phyloP scores from a whole-genome alignment of 2,329 filamentous ascomycete genomes.

The Grosmannia huntii region DNA sequence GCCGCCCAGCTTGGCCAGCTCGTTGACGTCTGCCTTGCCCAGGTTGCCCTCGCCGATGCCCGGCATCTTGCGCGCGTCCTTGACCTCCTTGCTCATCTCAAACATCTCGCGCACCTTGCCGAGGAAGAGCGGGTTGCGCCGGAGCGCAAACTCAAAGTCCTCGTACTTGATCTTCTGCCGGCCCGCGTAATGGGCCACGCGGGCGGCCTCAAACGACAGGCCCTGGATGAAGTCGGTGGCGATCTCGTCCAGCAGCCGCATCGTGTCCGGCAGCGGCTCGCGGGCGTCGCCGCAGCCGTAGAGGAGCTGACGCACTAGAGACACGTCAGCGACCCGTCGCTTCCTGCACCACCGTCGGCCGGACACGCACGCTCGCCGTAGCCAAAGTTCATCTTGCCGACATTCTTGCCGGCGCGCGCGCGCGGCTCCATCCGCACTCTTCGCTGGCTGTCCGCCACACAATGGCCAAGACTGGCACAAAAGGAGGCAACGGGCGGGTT shows the following conservation, averaged over 20 bases:
- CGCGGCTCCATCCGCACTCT: slow-evolving; percentile 54
- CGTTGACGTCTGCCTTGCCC: slow-evolving; percentile 15
- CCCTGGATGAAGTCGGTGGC: slow-evolving; percentile 94
- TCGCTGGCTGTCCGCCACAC: not conserved
- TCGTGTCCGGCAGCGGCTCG: slow-evolving; percentile 68
- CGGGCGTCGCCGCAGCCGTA: slow-evolving; percentile 69
- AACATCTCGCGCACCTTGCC: slow-evolving; percentile 84
- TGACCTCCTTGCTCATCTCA: slow-evolving; percentile 77
- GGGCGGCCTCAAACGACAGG: slow-evolving; percentile 78
- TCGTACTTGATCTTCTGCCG: slow-evolving; percentile 97
- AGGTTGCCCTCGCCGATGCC: slow-evolving; percentile 46
- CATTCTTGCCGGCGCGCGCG: slow-evolving; percentile 65
- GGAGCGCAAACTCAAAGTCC: slow-evolving; percentile 90
- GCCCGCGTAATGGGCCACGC: slow-evolving; percentile 71
- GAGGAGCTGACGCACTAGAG: slow-evolving; percentile 56
- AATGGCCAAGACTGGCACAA: not conserved
- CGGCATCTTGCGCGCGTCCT: slow-evolving; percentile 66
- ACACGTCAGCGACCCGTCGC: not conserved
- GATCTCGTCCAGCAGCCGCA: slow-evolving; percentile 85
- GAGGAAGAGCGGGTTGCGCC: slow-evolving; percentile 72
- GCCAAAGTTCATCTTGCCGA: slow-evolving; percentile 71
- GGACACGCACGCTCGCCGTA: slow-evolving; percentile 51
- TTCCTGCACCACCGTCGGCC: not conserved
- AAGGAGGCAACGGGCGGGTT: no score
- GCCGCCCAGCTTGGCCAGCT: slow-evolving; percentile 12